Conservation (phyloP, 352 stramenopile genomes). For the Phytophthora agathidicida region DNA sequence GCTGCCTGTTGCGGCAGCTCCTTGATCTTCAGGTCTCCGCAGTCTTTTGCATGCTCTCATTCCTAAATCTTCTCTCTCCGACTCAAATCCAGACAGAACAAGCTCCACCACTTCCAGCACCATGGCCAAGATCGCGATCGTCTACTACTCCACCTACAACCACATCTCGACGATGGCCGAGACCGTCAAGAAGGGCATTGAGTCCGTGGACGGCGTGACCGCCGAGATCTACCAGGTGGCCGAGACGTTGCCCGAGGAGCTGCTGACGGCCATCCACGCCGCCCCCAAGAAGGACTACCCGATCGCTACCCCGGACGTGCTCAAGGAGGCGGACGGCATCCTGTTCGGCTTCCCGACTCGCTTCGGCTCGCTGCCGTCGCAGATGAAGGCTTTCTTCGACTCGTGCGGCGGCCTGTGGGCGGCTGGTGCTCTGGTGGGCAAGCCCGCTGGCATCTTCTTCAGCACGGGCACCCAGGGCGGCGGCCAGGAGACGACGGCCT, state of each 20-base stretch:
- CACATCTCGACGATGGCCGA: slow-evolving; percentile 27
- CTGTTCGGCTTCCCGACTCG: slow-evolving; percentile 39
- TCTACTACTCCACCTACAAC: slow-evolving; percentile 39
- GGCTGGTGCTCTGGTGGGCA: slow-evolving; percentile 25
- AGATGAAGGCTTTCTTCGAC: slow-evolving; percentile 36
- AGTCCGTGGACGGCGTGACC: slow-evolving; percentile 28
- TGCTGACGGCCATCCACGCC: slow-evolving; percentile 20
- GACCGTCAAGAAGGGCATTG: slow-evolving; percentile 22
- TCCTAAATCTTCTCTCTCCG: slow-evolving; percentile 20
- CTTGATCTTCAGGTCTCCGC: background rate
- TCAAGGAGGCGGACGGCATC: slow-evolving; percentile 35
- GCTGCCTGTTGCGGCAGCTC: background rate
- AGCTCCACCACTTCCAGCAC: slow-evolving; percentile 1
- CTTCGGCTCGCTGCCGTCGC: slow-evolving; percentile 31
- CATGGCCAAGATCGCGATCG: slow-evolving; percentile 36
- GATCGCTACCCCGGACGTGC: slow-evolving; percentile 24
- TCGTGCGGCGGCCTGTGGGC: slow-evolving; percentile 32
- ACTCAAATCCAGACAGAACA: slow-evolving; percentile 12
- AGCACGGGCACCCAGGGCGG: slow-evolving; percentile 33
- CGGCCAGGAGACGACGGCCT: slow-evolving; percentile 33
- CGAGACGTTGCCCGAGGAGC: slow-evolving; percentile 19
- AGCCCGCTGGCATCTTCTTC: slow-evolving; percentile 37
- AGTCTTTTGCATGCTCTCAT: no score
- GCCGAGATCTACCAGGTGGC: slow-evolving; percentile 29
- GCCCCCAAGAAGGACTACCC: slow-evolving; percentile 36